phyloP scores from a whole-genome alignment of 2,329 filamentous ascomycete genomes.

The Talaromyces rugulosus region DNA sequence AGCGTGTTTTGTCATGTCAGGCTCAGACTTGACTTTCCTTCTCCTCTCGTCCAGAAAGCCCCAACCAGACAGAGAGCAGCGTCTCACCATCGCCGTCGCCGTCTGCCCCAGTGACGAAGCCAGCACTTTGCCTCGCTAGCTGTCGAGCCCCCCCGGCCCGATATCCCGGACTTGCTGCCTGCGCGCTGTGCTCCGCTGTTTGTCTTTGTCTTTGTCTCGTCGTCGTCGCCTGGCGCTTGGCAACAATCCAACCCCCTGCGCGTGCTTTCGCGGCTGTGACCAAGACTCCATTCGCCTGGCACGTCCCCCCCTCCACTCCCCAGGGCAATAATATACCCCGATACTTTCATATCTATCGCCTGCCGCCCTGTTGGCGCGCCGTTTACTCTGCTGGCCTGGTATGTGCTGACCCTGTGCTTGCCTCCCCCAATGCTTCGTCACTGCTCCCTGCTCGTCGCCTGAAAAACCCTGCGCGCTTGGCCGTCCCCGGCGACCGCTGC shows the following conservation, averaged over 20 bases:
- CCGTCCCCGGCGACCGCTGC: neutral
- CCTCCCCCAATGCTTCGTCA: neutral
- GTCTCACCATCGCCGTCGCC: neutral
- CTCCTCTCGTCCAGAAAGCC: neutral
- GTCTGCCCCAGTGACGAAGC: neutral
- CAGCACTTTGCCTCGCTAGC: neutral
- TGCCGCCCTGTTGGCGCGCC: neutral
- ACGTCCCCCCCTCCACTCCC: neutral
- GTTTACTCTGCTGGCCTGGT: neutral
- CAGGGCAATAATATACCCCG: neutral
- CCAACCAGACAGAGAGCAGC: neutral
- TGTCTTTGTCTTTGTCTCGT: neutral
- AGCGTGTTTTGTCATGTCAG: neutral
- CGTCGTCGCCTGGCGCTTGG: neutral
- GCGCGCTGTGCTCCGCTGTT: neutral
- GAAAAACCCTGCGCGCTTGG: neutral
- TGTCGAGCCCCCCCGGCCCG: neutral
- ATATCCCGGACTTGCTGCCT: neutral
- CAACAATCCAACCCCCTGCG: neutral
- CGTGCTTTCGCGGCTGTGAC: neutral
- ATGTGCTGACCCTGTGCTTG: neutral
- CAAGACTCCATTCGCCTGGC: neutral
- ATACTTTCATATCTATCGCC: neutral
- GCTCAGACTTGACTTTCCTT: neutral
- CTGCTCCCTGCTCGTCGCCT: neutral